Base-by-base conservation (phyloP, 768 basidiomycete species). In the Suillus bovinus region DNA sequence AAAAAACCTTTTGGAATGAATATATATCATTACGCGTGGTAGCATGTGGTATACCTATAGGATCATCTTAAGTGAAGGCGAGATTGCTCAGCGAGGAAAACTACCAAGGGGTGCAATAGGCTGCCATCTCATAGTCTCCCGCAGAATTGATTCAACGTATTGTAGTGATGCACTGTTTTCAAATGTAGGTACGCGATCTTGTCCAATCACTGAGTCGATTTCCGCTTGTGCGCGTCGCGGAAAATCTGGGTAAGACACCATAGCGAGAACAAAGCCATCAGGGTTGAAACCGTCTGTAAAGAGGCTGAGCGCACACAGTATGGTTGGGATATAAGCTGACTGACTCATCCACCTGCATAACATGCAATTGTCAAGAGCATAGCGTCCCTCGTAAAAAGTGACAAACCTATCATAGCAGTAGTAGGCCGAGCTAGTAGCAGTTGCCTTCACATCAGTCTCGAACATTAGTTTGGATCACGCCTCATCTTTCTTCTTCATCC, bases 21-120 rank as follows among this genome's bases (percentile, higher is more conserved):
- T 80, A 81, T 11, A 68, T 63, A 61, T 82, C 81, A 53, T 81
- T 79, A 2, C 42, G 29, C 16, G 27, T 16, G 4, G n/a, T 44
- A 27, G 60, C 60, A 61, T 61, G 60, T 5, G 58, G 10, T 4
- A 61, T 0, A 2, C 54, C 54, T 55, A 16, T 17, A 24, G 17
- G 22, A 36, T 16, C 4, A 14, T 16, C n/a, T 54, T 54, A 1
- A 55, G 34, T 24, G 8, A 24, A 24, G 22, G 1, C 22, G 2
- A 55, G 5, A 38, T 22, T 2, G 17, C 22, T 17, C 4, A 17
- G 22, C 16, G 9, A 14, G 14, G 22, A 10, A 11, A 14, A 22
- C 5, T 17, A 55, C 54, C 54, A 38, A 53, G 33, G 52, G 50
- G 59, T 27, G 0, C 9, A 16, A 49, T 14, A 14, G 50, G 59